Base-by-base conservation (phyloP, 139 green algal species). In the Gonium pectorale region DNA sequence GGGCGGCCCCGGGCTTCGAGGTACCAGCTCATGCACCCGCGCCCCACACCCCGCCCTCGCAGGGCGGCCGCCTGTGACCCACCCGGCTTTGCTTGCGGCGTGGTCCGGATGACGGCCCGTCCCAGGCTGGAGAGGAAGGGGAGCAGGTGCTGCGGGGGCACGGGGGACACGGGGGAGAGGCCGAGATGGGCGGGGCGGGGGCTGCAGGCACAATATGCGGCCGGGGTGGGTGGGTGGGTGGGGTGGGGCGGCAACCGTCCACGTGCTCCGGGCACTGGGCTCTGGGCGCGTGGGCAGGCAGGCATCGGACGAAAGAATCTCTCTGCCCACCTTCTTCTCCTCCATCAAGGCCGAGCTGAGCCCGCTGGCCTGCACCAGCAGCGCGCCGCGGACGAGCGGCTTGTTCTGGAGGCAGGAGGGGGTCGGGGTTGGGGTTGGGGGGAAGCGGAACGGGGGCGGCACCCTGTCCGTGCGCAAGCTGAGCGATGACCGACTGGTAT, bases 321-420 rank as follows among this genome's bases (percentile, higher is more conserved):
- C n/a, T n/a, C n/a, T n/a, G n/a, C 81, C 9, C 67, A 89, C 88
- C 88, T 88, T 83, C 35, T 91, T 86, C 66, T 86, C 51, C 35
- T 86, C 17, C n/a, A 89, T 91, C 40, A 91, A 41, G 0, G 88
- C 59, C 4, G 38, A 35, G 26, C 67, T 89, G 15, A 97, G 67
- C 8, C 94, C 94, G 29, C 89, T 81, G 5, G 91, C 88, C 9
- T 89, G 79, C 72, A 96, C 68, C 80, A 96, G 67, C 60, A 94
- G 79, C 54, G 95, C 88, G 8, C 88, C 81, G 44, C 73, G 46
- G 33, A 97, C 74, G 62, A 97, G 88, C 0, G 90, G 86, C 72
- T 93, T 94, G 87, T 96, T 93, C 89, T 94, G 90, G 68, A 82
- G 3, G 77, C 6, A 29, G 62, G 38, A 31, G n/a, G 31, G 19